Evolutionary conservation across 257 asterid species (phyloP).

Genomic region (Anisodus tanguticus): DNA sequence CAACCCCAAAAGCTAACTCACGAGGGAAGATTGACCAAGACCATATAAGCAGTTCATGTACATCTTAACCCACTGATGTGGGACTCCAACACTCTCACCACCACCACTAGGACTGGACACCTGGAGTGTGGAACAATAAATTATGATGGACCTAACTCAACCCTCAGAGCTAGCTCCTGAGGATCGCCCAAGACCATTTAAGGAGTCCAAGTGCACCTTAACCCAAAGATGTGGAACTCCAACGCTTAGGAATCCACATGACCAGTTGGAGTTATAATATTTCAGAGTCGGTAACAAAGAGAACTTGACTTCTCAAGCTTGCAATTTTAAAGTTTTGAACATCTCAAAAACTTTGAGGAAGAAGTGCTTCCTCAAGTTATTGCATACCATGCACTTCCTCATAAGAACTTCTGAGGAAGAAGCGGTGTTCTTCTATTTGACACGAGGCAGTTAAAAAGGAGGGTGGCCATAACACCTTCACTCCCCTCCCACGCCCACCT

Average conservation of each 20-base stretch:
- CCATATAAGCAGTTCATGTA: no score
- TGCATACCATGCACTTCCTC: neutral
- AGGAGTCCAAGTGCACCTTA: no score
- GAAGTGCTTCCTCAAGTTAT: neutral
- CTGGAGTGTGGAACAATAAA: no score
- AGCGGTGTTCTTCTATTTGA: neutral
- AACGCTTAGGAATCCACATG: neutral
- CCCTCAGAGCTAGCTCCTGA: no score
- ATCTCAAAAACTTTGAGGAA: constrained; percentile 12
- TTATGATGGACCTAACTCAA: no score
- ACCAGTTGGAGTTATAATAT: constrained; percentile 4
- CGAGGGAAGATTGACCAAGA: no score
- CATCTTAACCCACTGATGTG: no score
- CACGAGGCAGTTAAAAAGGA: neutral
- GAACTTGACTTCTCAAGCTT: constrained; percentile 7
- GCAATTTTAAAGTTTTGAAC: constrained; percentile 1
- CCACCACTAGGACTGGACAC: no score
- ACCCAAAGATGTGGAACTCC: no score
- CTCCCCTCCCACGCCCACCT: neutral
- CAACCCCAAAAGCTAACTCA: no score
- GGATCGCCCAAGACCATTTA: no score
- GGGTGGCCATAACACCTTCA: neutral
- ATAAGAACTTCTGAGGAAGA: neutral
- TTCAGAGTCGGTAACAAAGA: constrained; percentile 7
- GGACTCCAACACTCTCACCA: no score